These are phyloP conservation scores for Pseudocercospora ulei DNA, from an alignment of 2,329 filamentous ascomycete species.

Conservation along the genomic window DNA sequence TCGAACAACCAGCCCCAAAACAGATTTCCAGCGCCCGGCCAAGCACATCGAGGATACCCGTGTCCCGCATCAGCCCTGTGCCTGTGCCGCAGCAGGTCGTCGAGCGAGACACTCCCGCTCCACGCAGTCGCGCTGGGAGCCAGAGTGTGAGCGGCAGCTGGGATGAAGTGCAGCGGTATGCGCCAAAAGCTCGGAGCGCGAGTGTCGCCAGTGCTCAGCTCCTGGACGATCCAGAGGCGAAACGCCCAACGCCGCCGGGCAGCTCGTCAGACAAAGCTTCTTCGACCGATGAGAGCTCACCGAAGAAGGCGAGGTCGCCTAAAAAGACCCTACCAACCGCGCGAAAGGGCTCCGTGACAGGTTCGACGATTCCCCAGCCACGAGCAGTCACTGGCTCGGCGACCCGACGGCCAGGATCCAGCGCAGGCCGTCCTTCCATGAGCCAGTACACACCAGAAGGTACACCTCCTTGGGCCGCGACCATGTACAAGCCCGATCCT, in stretches of 20 bases:
- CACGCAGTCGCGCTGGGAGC: constrained; percentile 51
- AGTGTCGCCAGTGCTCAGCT: constrained; percentile 49
- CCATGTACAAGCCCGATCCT: constrained; percentile 91
- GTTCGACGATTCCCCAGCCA: constrained; percentile 15
- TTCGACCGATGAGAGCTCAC: constrained; percentile 26
- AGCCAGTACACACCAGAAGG: constrained; percentile 66
- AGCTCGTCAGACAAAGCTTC: constrained; percentile 22
- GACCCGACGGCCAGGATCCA: constrained; percentile 22
- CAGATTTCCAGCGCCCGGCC: constrained; percentile 33
- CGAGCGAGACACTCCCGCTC: constrained; percentile 61
- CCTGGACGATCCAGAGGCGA: constrained; percentile 43
- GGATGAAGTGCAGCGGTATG: constrained; percentile 29
- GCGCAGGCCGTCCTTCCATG: constrained; percentile 44
- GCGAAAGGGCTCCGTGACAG: constrained; percentile 15
- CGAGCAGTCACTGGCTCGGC: constrained; percentile 19
- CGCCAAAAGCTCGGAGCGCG: constrained; percentile 56
- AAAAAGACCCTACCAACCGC: constrained; percentile 33
- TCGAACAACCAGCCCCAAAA: constrained; percentile 37
- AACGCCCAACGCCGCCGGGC: constrained; percentile 35
- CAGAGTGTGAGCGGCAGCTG: constrained; percentile 50
- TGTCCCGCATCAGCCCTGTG: constrained; percentile 67
- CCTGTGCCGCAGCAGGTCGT: constrained; percentile 63
- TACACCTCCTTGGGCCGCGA: constrained; percentile 89
- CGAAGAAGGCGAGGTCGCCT: constrained; percentile 37
- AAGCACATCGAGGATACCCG: constrained; percentile 69